Evolutionary conservation across 108 stramenopile species (phyloP).

Genomic region (Skeletonema grethae): DNA sequence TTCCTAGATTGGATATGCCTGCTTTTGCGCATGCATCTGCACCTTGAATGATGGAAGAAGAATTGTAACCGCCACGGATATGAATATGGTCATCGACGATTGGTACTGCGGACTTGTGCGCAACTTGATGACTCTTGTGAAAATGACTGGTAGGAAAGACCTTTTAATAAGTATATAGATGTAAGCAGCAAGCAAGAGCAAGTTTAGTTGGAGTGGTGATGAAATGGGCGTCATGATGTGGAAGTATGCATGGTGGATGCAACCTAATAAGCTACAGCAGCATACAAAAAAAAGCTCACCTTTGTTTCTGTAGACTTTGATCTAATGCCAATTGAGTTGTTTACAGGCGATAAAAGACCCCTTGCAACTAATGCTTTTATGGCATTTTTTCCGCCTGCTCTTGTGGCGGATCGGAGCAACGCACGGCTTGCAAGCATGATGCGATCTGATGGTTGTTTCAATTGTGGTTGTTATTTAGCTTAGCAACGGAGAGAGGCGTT

Average conservation of each 20-base stretch:
- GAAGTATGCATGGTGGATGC: not conserved
- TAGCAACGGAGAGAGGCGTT: not conserved
- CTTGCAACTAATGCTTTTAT: conserved; percentile 48
- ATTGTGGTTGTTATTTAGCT: not conserved
- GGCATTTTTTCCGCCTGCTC: conserved; percentile 43
- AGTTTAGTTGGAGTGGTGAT: not conserved
- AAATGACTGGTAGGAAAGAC: conserved; percentile 12
- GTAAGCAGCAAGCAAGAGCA: not conserved
- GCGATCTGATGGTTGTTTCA: too few species aligned
- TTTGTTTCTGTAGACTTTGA: not conserved
- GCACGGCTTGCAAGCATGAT: conserved; percentile 50
- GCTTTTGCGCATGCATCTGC: conserved; percentile 75
- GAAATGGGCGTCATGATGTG: not conserved
- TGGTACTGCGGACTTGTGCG: conserved; percentile 35
- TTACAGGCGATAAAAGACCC: conserved; percentile 13
- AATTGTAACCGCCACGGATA: conserved; percentile 75
- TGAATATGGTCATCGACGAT: conserved; percentile 39
- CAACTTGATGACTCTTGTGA: conserved; percentile 42
- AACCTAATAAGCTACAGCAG: not conserved
- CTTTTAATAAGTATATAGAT: conserved; percentile 5
- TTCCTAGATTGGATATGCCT: conserved; percentile 75
- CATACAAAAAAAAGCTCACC: conserved; percentile 1
- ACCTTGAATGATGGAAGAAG: conserved; percentile 67
- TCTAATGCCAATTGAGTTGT: not conserved
- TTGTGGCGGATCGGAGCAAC: conserved; percentile 49